Percentiles rank a stretch among this genome's conserved stretches.
These are phyloP conservation scores for Penicillium flavigenum DNA, from an alignment of 495 filamentous ascomycete species.

Conservation along the genomic window DNA sequence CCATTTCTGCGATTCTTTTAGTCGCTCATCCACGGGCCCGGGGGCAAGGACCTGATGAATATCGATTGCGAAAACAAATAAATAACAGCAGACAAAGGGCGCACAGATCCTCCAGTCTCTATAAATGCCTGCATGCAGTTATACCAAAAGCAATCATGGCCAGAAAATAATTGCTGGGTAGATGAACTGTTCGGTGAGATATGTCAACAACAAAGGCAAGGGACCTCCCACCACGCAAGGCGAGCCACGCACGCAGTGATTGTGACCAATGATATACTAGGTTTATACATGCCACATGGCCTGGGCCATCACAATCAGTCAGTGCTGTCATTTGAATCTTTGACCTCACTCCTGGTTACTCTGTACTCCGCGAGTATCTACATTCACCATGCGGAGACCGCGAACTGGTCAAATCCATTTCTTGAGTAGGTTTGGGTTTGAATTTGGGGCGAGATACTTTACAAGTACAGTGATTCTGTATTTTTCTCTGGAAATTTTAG, in stretches of 20 bases:
- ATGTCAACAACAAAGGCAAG: background rate
- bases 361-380: background rate
- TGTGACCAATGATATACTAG: background rate
- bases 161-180: no score
- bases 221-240: background rate
- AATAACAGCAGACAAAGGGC: no score
- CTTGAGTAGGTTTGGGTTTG: background rate
- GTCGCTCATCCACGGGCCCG: no score
- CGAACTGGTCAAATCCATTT: background rate
- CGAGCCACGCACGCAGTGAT: background rate
- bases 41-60: no score
- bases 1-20: no score
- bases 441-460: no score
- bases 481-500: no score
- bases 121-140: no score
- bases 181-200: background rate
- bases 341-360: background rate
- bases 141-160: no score
- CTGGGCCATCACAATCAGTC: background rate
- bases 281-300: background rate
- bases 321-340: background rate
- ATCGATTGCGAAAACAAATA: no score
- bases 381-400: background rate
- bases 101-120: no score
- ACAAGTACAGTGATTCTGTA: no score